These are phyloP conservation scores for Aspergillaceae sp. DNA, from an alignment of 2,329 filamentous ascomycete genomes.

Conservation along the genomic window DNA sequence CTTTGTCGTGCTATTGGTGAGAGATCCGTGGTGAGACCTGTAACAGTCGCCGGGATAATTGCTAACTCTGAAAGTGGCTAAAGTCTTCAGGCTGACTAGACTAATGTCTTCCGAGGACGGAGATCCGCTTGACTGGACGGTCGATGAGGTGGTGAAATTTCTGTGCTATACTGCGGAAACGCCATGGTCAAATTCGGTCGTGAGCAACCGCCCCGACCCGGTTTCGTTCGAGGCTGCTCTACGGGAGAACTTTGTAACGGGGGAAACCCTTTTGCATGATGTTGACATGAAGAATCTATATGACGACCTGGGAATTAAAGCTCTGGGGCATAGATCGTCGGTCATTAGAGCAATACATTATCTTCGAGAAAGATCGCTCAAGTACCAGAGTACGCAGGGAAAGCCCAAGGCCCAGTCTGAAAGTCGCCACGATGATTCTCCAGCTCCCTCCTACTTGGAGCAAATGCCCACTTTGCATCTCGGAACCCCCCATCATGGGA, in stretches of 20 bases:
- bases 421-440: constrained; percentile 2
- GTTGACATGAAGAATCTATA: constrained; percentile 42
- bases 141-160: constrained; percentile 57
- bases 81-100: neutral
- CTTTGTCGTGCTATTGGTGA: neutral
- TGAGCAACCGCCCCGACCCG: constrained; percentile 43
- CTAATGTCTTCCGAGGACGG: constrained; percentile 23
- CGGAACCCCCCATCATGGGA: neutral
- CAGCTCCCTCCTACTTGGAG: neutral
- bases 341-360: constrained; percentile 51
- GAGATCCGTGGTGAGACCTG: neutral
- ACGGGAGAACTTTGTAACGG: constrained; percentile 56
- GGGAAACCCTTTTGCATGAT: constrained; percentile 53
- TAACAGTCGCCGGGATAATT: neutral
- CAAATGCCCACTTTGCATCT: neutral
- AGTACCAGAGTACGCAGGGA: constrained; percentile 32
- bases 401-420: constrained; percentile 1
- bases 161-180: constrained; percentile 51
- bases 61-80: neutral
- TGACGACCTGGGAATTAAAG: constrained; percentile 51
- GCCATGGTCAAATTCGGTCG: constrained; percentile 26
- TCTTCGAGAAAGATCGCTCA: constrained; percentile 46
- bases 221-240: constrained; percentile 47
- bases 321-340: constrained; percentile 50
- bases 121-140: constrained; percentile 69